Base-by-base conservation (phyloP, 1,284 basidiomycete genomes). In the Tylopilus orsonianus region DNA sequence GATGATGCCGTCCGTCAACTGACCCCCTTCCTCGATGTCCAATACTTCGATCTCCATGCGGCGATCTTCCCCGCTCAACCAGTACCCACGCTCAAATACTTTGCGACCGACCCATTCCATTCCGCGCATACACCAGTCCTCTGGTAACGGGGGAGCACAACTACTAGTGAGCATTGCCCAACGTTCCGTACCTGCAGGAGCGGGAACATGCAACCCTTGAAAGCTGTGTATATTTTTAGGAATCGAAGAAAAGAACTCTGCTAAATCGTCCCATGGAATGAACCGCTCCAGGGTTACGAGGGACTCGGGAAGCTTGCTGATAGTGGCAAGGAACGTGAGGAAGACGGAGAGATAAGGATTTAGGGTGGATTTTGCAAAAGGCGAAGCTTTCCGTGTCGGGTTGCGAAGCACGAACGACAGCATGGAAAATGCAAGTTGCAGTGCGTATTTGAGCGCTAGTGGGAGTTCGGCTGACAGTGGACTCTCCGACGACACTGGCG, bases 101-200 rank as follows among this genome's bases (percentile, higher is more conserved):
- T 85, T 81, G 52, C 91, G 78, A 6, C 90, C 87, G 2, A 91
- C 86, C 96, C 96, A 99, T 55, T 93, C 90, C 83, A 95, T 90
- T 4, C 97, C 97, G 26, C 95, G 80, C 52, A 98, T 69, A 58
- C 90, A 91, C 93, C 94, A 97, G 66, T 99, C 97, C 67, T 99
- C 97, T 0, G 90, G 82, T 3, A 99, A 72, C 0, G 93, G 87
- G 1, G 81, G 89, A 12, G 79, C 72, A 46, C 78, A 83, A 8
- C 79, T 77, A 48, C 73, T 80, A 0, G 83, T 82, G 34, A 89
- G 71, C 75, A 87, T 79, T 9, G 71, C 60, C 75, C 81, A 83
- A 12, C 75, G 72, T 18, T 78, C 73, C 3, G 62, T 57, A 1
- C 61, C 65, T 3, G 52, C 34, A 14, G 46, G 52, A 29, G 49